These are phyloP conservation scores for Cyclaneusma minus DNA, from an alignment of 2,329 filamentous ascomycete genomes.

Conservation along the genomic window DNA sequence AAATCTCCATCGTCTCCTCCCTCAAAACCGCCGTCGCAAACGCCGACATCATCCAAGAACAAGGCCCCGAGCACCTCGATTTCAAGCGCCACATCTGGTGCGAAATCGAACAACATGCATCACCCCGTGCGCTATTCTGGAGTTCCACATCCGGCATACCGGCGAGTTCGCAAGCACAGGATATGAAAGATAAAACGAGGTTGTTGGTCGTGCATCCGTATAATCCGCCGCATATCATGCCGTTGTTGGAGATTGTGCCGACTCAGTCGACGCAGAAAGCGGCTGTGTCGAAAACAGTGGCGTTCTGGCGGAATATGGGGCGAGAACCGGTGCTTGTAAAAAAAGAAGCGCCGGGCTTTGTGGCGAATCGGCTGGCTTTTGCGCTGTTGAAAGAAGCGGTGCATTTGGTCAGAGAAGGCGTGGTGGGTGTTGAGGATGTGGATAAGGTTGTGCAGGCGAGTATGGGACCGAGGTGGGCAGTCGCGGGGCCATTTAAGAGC, in stretches of 20 bases:
- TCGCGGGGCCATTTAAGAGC: constrained; percentile 39
- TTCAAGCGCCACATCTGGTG: constrained; percentile 37
- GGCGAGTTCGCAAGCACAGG: constrained; percentile 28
- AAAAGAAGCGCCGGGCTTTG: constrained; percentile 37
- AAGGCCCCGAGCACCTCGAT: constrained; percentile 34
- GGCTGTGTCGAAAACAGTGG: constrained; percentile 23
- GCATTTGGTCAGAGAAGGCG: constrained; percentile 34
- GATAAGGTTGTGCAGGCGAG: constrained; percentile 34
- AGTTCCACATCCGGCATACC: constrained; percentile 41
- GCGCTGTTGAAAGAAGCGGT: constrained; percentile 38
- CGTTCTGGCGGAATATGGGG: constrained; percentile 27
- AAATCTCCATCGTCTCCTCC: constrained; percentile 19
- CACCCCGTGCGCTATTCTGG: constrained; percentile 32
- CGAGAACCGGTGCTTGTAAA: constrained; percentile 29
- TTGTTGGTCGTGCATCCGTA: constrained; percentile 43
- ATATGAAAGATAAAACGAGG: constrained; percentile 23
- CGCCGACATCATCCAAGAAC: constrained; percentile 41
- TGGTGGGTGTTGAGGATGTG: constrained; percentile 34
- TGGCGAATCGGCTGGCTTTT: constrained; percentile 41
- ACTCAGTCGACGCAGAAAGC: constrained; percentile 23
- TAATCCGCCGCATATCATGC: constrained; percentile 47
- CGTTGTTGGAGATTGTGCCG: constrained; percentile 40
- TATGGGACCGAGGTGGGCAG: constrained; percentile 37
- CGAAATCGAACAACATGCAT: constrained; percentile 29
- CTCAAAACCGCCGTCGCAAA: constrained; percentile 25